Evolutionary conservation across 2,329 filamentous ascomycete genomes (phyloP).

Genomic region (Davidsoniella virescens): DNA sequence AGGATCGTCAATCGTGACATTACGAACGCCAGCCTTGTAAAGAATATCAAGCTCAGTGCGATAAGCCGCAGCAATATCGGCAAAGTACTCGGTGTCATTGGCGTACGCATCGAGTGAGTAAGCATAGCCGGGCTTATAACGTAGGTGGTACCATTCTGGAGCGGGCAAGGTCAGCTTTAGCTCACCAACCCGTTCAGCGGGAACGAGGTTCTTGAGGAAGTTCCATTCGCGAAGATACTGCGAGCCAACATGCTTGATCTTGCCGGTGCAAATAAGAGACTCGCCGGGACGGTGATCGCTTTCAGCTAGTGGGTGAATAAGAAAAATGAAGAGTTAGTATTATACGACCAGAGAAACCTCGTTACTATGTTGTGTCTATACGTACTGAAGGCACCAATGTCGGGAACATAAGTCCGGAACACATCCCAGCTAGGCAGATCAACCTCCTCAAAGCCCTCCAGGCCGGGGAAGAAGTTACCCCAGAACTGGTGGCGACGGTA

Average conservation of each 20-base stretch:
- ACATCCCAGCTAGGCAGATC: constrained; percentile 25
- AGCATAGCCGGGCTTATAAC: constrained; percentile 33
- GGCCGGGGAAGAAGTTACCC: constrained; percentile 31
- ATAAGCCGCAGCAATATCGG: constrained; percentile 39
- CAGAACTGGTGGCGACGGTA: constrained; percentile 39
- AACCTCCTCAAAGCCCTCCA: constrained; percentile 24
- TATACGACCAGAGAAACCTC: no score
- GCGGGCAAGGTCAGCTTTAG: constrained; percentile 54
- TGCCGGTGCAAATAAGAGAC: constrained; percentile 25
- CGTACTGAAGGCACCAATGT: constrained; percentile 21
- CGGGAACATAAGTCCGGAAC: constrained; percentile 23
- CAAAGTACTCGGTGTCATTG: constrained; percentile 38
- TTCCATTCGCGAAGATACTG: constrained; percentile 28
- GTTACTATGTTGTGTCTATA: background rate
- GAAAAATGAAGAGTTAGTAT: background rate
- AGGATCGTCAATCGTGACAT: constrained; percentile 45
- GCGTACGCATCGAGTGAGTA: constrained; percentile 35
- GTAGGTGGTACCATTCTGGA: constrained; percentile 49
- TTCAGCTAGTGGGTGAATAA: background rate
- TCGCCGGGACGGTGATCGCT: constrained; percentile 19
- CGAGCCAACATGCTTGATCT: constrained; percentile 26
- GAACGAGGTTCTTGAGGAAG: constrained; percentile 27
- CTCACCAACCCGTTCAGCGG: constrained; percentile 41
- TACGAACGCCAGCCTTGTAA: constrained; percentile 37
- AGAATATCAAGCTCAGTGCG: constrained; percentile 37